Base-by-base conservation (phyloP, 257 asterid genomes). In the Knoxia roxburghii region DNA sequence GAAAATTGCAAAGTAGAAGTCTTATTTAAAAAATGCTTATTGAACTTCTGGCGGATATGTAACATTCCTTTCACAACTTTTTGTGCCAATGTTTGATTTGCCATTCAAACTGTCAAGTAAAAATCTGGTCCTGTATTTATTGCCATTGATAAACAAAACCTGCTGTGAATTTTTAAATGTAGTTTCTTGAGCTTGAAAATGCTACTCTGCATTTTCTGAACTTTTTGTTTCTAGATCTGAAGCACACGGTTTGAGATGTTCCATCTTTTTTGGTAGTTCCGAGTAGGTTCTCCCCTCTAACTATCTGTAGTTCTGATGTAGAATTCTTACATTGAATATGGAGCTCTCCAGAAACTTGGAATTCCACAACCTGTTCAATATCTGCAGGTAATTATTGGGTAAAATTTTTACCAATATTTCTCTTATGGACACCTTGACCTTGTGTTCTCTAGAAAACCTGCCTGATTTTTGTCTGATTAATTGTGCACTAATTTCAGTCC, bases 321-420 rank as follows among this genome's bases (percentile, higher is more conserved):
- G 97, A 88, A 87, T 72, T 88, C 96, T 37, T 88, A 81, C 77
- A 82, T 90, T 69, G 86, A 89, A 81, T 94, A 88, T 72, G 96
- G 81, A 68, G 79, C 82, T 71, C 88, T 94, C 48, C 85, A 83
- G 69, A 94, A 86, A 77, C 99, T 94, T 74, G 99, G 99, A 72
- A 94, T 90, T 73, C 87, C 87, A 40, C 97, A 94, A 67, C 96
- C 96, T 66, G 62, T 80, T 74, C 96, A 90, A 69, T 88, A 76
- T 83, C 79, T 90, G 74, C 97, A 94, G 99, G 99, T 93, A 27
- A 52, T 48, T 33, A 43, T 70, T 78, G 50, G 12, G 43, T 69
- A 37, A 26, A 20, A 1, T 41, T 33, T 62, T 68, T 52, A 48
- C 40, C 58, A 40, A 26, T 43, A 18, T 23, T 21, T 35, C 50